These are phyloP conservation scores for Erigeron canadensis DNA, from an alignment of 129 eudicot genomes.

Conservation along the genomic window DNA sequence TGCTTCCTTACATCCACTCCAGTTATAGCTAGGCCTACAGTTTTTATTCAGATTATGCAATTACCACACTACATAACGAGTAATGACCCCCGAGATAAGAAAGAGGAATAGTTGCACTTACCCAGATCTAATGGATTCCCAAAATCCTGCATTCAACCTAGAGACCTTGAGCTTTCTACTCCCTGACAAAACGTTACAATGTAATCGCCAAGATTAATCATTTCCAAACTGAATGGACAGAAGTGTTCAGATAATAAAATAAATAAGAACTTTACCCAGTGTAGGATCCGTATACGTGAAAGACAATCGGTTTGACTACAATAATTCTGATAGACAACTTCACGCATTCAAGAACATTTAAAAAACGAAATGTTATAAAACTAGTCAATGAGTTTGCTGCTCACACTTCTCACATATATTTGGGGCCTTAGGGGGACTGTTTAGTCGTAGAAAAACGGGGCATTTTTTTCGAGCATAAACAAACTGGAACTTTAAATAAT, in stretches of 20 bases:
- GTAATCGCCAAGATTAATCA: not conserved
- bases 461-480: too few relatives aligned
- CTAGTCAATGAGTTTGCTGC: not conserved
- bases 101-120: constrained; percentile 30
- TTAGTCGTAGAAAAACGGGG: not conserved
- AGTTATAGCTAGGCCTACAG: not conserved
- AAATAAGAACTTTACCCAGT: not conserved
- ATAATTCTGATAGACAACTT: not conserved
- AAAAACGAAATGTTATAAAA: not conserved
- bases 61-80: not conserved
- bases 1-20: not conserved
- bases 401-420: not conserved
- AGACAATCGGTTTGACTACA: not conserved
- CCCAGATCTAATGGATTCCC: constrained; percentile 97
- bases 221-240: not conserved
- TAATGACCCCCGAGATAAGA: not conserved
- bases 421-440: not conserved
- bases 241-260: not conserved
- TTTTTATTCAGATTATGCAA: not conserved
- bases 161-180: constrained; percentile 52
- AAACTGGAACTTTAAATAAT: too few relatives aligned
- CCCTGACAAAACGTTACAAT: constrained; percentile 35
- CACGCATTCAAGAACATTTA: not conserved
- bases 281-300: not conserved
- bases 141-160: constrained; percentile 59